phyloP scores from a whole-genome alignment of 2,329 filamentous ascomycete species.

The Aciculosporium take region DNA sequence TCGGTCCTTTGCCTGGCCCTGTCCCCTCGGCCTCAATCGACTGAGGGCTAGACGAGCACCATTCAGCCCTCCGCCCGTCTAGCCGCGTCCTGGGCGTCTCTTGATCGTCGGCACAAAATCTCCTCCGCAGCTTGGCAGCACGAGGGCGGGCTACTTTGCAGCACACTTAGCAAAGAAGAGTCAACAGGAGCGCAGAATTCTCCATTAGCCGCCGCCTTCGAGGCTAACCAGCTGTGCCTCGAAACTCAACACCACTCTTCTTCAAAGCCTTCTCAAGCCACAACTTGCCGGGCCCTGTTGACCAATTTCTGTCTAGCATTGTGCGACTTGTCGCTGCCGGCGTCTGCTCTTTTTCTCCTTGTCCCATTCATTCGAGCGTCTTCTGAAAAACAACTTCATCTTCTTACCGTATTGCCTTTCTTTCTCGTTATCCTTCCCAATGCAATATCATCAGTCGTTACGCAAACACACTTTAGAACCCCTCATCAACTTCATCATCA shows the following conservation, averaged over 20 bases:
- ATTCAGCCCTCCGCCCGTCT: too few species aligned
- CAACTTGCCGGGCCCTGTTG: neutral
- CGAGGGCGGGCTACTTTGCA: too few species aligned
- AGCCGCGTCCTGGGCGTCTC: conserved; percentile 1
- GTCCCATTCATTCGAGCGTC: neutral
- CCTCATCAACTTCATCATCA: too few species aligned
- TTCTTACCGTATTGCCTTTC: neutral
- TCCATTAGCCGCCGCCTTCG: neutral
- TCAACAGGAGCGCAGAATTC: too few species aligned
- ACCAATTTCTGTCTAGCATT: neutral
- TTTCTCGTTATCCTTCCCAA: neutral
- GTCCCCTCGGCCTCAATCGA: too few species aligned
- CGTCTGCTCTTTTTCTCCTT: neutral
- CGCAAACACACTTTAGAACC: neutral
- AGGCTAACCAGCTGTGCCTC: neutral
- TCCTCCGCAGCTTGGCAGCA: too few species aligned
- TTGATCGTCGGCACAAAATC: neutral
- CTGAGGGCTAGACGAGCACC: too few species aligned
- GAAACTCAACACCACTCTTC: neutral
- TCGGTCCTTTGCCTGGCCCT: neutral
- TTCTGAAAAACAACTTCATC: neutral
- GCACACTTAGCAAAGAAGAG: too few species aligned
- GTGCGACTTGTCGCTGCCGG: neutral
- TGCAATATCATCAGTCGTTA: neutral
- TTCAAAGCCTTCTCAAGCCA: conserved; percentile 1